Evolutionary conservation across 2,329 filamentous ascomycete genomes (phyloP), one percentile per base, ranked within the genome.

Genomic region (Aspergillus sp.): DNA sequence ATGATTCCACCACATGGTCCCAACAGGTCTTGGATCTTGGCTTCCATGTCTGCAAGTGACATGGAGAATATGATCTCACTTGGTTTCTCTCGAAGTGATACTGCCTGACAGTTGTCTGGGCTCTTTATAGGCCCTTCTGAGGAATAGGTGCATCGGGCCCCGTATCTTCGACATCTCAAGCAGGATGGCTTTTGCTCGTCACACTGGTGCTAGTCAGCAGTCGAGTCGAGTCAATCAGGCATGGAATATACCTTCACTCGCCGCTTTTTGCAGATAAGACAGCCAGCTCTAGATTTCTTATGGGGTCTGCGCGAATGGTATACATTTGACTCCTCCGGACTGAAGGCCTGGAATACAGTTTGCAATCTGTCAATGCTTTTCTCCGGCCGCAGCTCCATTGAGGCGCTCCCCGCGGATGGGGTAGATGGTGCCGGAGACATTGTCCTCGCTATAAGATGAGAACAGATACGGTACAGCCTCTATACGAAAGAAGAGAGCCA

Each of bases 171-270:
- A 20, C 67, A 70, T 47, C 61, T 55, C 19, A 42, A 40, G 21
- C 67, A 70, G 36, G 31, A n/a, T 3, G 66, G 67, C 45, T 57
- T 65, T 5, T 51, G 46, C 49, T 70, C 67, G 36, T 70, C 67
- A 53, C 67, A 70, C 66, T 69, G 29, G 6, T n/a, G n/a, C 16
- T 20, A 34, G 14, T 2, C 4, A 4, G 6, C 20, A 10, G 5
- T 14, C 16, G 23, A 19, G 29, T 42, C 19, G 14, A 14, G 23
- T 17, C 9, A n/a, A 17, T 17, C 16, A 5, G 21, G 7, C 3
- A 4, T 34, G 14, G 34, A 1, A 11, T 54, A 36, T 54, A 68
- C 67, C 59, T 69, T 69, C 16, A 69, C 57, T 45, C 64, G 58
- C 29, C 67, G 53, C 34, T 56, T 59, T 47, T 69, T 69, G 53